A percentile compares a stretch with the other conserved stretches of the same genome.
Evolutionary conservation across 1,139 yeast genomes (phyloP).

Genomic region (Suhomyces terraborum): DNA sequence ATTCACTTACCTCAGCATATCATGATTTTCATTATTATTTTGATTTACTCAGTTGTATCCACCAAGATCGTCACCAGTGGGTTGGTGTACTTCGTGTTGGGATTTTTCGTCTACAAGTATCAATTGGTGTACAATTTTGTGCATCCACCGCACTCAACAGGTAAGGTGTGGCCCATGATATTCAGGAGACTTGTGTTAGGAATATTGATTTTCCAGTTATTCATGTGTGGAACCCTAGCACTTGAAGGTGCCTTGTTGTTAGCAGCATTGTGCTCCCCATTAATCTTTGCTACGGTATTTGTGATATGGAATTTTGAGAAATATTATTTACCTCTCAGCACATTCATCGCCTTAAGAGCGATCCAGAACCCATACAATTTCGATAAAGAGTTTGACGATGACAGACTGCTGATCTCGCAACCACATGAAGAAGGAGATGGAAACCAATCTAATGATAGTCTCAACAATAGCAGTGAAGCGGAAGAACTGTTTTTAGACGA

Average conservation of each 20-base stretch:
- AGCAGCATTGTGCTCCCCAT: constrained; percentile 54
- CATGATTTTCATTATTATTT: constrained; percentile 58
- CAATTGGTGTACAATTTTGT: constrained; percentile 67
- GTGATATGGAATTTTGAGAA: constrained; percentile 59
- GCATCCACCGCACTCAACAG: constrained; percentile 72
- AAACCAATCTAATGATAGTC: constrained; percentile 10
- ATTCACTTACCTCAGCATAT: constrained; percentile 67
- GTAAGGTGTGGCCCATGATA: constrained; percentile 69
- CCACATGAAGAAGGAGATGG: constrained; percentile 10
- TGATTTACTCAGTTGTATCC: constrained; percentile 64
- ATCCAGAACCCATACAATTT: constrained; percentile 49
- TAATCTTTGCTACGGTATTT: constrained; percentile 51
- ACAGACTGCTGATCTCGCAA: constrained; percentile 20
- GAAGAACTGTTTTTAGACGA: constrained; percentile 27
- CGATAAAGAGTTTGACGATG: constrained; percentile 48
- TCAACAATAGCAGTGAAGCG: constrained; percentile 14
- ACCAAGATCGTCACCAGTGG: constrained; percentile 69
- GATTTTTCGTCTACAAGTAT: constrained; percentile 66
- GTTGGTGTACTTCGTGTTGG: constrained; percentile 59
- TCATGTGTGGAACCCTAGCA: constrained; percentile 71
- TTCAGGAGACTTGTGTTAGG: constrained; percentile 62
- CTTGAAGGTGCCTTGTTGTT: constrained; percentile 59
- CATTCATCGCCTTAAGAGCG: constrained; percentile 64
- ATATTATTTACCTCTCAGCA: constrained; percentile 59
- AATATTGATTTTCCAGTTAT: constrained; percentile 58